phyloP scores from a whole-genome alignment of 805 yeast genomes.

The Candida methanosorbosa region DNA sequence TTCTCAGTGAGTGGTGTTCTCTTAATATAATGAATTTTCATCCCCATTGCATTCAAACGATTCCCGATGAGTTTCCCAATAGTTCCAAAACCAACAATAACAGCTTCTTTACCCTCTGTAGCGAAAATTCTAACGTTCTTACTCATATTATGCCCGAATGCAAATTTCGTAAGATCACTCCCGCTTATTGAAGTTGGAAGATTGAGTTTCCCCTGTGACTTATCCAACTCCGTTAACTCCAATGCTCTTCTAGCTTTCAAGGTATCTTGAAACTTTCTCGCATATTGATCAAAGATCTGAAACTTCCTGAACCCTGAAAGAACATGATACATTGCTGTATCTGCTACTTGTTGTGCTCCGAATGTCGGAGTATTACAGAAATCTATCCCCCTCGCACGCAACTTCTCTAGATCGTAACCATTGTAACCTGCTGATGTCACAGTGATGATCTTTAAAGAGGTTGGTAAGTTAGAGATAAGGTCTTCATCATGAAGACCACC shows the following conservation, averaged over 20 bases:
- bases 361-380: conserved; percentile 55
- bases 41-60: conserved; percentile 49
- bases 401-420: conserved; percentile 28
- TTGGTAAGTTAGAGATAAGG: conserved; percentile 32
- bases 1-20: conserved; percentile 33
- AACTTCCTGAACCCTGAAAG: conserved; percentile 54
- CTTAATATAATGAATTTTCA: conserved; percentile 57
- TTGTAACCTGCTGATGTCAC: conserved; percentile 50
- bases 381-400: conserved; percentile 31
- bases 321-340: conserved; percentile 51
- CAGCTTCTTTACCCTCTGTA: conserved; percentile 50
- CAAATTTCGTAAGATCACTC: conserved; percentile 19
- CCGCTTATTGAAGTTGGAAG: conserved; percentile 8
- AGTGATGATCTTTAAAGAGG: conserved; percentile 34
- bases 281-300: conserved; percentile 32
- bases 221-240: conserved; percentile 20
- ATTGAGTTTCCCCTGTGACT: conserved; percentile 2
- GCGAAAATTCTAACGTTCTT: conserved; percentile 34
- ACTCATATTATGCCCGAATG: conserved; percentile 36
- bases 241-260: conserved; percentile 31
- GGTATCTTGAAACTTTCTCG: conserved; percentile 34
- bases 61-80: conserved; percentile 61
- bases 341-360: conserved; percentile 66
- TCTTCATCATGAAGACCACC: conserved; percentile 36
- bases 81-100: conserved; percentile 67